Evolutionary conservation across 768 basidiomycete genomes (phyloP).

Genomic region (Naematelia aurantialba): DNA sequence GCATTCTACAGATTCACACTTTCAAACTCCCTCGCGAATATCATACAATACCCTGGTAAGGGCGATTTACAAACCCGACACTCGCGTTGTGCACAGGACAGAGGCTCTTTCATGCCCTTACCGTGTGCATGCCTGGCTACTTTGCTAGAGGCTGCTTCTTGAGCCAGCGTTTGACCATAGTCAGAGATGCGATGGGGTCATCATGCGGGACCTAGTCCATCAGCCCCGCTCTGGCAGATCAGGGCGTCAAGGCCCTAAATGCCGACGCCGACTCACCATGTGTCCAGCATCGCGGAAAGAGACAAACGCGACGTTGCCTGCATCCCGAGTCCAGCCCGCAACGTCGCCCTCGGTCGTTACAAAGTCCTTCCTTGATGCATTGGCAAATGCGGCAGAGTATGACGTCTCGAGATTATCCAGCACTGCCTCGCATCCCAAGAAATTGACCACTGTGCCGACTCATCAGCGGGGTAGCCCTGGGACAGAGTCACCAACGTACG

Average conservation of each 20-base stretch:
- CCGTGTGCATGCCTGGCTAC: not conserved
- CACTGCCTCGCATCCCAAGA: conserved; percentile 39
- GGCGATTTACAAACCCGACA: too few species aligned
- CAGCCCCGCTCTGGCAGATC: conserved; percentile 2
- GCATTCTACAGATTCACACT: too few species aligned
- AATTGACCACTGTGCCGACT: conserved; percentile 54
- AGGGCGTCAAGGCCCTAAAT: not conserved
- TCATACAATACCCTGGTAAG: too few species aligned
- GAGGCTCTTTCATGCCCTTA: not conserved
- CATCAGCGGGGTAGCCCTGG: not conserved
- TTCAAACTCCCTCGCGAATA: too few species aligned
- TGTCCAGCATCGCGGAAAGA: conserved; percentile 75
- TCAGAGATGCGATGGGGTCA: conserved; percentile 80
- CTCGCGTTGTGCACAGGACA: too few species aligned
- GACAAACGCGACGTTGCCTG: conserved; percentile 83
- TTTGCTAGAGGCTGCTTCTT: conserved; percentile 48
- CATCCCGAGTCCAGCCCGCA: conserved; percentile 65
- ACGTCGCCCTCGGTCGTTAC: conserved; percentile 57
- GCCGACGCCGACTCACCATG: conserved; percentile 51
- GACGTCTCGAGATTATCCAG: conserved; percentile 65
- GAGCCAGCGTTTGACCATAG: conserved; percentile 54
- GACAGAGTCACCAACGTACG: conserved; percentile 20
- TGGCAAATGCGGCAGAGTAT: conserved; percentile 62
- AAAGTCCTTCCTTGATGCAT: conserved; percentile 57
- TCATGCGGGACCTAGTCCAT: conserved; percentile 73